Percentiles rank a stretch among this genome's conserved stretches.
Evolutionary conservation across 2,329 filamentous ascomycete genomes (phyloP).

Genomic region (Emericellopsis cladophorae): DNA sequence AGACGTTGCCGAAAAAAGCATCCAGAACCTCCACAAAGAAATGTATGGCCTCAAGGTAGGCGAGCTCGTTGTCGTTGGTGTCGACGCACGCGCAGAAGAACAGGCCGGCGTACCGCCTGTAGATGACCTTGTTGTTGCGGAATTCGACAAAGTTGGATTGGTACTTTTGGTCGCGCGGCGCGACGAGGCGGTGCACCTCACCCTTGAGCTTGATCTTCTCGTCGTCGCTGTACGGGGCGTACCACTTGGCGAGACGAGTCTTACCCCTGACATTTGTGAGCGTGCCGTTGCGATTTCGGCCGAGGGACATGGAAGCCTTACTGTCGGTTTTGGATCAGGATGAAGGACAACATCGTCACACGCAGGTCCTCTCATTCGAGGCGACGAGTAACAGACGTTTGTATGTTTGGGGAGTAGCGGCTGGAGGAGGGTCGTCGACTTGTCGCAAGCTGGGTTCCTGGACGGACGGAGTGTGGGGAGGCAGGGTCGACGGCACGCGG

Average conservation of each 20-base stretch:
- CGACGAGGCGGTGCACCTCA: constrained; percentile 96
- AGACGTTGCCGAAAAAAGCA: constrained; percentile 98
- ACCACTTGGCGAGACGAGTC: constrained; percentile 97
- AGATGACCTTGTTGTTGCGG: constrained; percentile 91
- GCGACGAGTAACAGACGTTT: too few species aligned
- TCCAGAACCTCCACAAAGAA: constrained; percentile 99
- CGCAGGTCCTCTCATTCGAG: too few species aligned
- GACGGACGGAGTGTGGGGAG: too few species aligned
- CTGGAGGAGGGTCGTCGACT: too few species aligned
- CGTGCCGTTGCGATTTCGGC: not conserved
- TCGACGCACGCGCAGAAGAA: constrained; percentile 99
- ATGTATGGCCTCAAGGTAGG: constrained; percentile 93
- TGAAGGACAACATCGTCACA: constrained; percentile 60
- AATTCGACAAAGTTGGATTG: constrained; percentile 99
- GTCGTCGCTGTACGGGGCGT: constrained; percentile 95
- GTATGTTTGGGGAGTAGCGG: too few species aligned
- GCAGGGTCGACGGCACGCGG: too few species aligned
- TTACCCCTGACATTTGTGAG: constrained; percentile 59
- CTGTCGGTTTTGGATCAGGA: constrained; percentile 84
- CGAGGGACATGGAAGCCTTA: constrained; percentile 21
- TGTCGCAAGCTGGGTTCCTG: too few species aligned
- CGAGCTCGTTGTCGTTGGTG: constrained; percentile 96
- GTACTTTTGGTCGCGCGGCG: constrained; percentile 96
- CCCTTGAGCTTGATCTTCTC: constrained; percentile 99
- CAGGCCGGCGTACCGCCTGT: constrained; percentile 90